Conservation (phyloP, 805 yeast species). For the Yamadazyma ubonensis region DNA sequence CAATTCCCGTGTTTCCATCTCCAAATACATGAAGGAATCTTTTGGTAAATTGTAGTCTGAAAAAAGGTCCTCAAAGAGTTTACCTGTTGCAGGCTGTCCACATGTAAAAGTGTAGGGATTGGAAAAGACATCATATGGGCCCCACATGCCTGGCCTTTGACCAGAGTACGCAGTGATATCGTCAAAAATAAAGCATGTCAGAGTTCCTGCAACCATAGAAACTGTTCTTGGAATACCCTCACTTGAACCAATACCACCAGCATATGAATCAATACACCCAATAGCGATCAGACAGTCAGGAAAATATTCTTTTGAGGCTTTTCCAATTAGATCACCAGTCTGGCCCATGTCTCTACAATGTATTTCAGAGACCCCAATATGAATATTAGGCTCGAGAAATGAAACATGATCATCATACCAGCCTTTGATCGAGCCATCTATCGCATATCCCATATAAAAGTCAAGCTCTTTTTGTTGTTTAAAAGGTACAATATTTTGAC, state of each 20-base stretch:
- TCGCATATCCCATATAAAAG: conserved; percentile 25
- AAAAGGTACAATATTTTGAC: conserved; percentile 9
- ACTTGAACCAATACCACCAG: conserved; percentile 48
- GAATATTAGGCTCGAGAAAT: conserved; percentile 12
- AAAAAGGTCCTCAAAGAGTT: conserved; percentile 48
- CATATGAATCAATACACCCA: conserved; percentile 62
- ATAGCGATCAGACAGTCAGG: conserved; percentile 27
- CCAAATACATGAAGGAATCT: conserved; percentile 18
- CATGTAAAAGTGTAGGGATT: conserved; percentile 47
- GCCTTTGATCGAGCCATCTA: conserved; percentile 61
- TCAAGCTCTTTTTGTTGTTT: conserved; percentile 6
- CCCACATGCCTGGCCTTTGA: conserved; percentile 53
- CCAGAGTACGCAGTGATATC: conserved; percentile 24
- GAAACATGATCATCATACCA: conserved; percentile 38
- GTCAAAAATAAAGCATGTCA: conserved; percentile 49
- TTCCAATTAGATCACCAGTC: conserved; percentile 24
- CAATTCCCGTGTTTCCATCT: conserved; percentile 20
- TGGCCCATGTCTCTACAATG: neutral
- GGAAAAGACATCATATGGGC: conserved; percentile 43
- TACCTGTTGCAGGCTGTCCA: conserved; percentile 63
- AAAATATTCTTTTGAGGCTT: conserved; percentile 1
- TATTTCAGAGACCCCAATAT: conserved; percentile 26
- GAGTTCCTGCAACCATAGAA: conserved; percentile 61
- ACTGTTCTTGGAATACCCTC: conserved; percentile 26
- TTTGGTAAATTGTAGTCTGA: conserved; percentile 20